A percentile compares a stretch with the other conserved stretches of the same genome.
Conservation (phyloP, 1,284 basidiomycete species). For the Coriolopsis trogii region DNA sequence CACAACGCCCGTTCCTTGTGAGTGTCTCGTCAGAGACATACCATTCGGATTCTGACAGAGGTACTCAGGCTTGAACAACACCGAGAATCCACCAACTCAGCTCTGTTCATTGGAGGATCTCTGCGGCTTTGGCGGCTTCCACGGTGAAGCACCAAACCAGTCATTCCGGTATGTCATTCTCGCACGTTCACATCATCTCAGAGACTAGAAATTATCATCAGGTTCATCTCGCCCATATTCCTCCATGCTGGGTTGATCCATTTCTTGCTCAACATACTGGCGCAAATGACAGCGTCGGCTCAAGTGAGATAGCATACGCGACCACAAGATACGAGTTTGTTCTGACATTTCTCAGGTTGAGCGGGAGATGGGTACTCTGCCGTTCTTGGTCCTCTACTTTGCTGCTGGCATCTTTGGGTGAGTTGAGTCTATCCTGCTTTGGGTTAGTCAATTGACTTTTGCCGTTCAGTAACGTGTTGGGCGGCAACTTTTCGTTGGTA, state of each 20-base stretch:
- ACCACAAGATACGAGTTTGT: background rate
- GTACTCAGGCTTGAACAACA: conserved; percentile 68
- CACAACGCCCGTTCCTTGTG: conserved; percentile 67
- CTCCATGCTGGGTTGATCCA: conserved; percentile 93
- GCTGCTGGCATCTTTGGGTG: conserved; percentile 91
- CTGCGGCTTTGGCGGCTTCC: conserved; percentile 89
- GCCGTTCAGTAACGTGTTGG: conserved; percentile 75
- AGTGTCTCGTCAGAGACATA: conserved; percentile 24
- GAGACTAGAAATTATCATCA: conserved; percentile 30
- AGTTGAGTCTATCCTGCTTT: background rate
- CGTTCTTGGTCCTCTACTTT: conserved; percentile 84
- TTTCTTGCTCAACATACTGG: conserved; percentile 87
- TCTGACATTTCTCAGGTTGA: conserved; percentile 61
- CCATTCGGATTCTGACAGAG: background rate
- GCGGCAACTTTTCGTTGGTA: conserved; percentile 89
- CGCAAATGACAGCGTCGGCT: conserved; percentile 79
- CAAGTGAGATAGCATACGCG: conserved; percentile 51
- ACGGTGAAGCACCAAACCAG: conserved; percentile 74
- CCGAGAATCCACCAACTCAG: conserved; percentile 68
- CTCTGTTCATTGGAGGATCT: conserved; percentile 81
- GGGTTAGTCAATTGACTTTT: background rate
- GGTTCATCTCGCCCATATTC: conserved; percentile 87
- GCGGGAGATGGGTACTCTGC: conserved; percentile 82
- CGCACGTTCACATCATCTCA: background rate
- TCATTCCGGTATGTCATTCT: conserved; percentile 70